Evolutionary conservation across 192 early-diverging fungal species (phyloP), one percentile per base, ranked within the genome.

Genomic region (Rhizoclosmatium globosum): DNA sequence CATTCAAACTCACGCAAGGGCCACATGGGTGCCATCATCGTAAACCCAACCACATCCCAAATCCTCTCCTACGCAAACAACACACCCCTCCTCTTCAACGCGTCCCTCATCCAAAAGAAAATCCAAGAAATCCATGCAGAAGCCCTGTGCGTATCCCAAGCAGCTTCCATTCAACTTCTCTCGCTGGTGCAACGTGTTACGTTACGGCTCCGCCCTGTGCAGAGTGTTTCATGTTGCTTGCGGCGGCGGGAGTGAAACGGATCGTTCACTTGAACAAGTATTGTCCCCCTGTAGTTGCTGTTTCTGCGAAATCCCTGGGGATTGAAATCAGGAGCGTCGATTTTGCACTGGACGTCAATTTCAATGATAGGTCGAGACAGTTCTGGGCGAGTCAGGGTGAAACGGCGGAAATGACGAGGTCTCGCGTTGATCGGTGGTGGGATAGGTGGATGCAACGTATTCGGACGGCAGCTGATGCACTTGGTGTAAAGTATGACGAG

Each of bases 1-100:
- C 48, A 71, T 48, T 71, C 69, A n/a, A n/a, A 3, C 11, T 71
- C 69, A 48, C 69, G 69, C 69, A 71, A 71, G 41, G 69, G 69
- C 47, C 69, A 71, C 69, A 71, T 71, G 69, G 69, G 42, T 0
- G 45, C 47, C 3, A 9, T 71, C 9, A 9, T 71, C 47, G 69
- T 71, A 4, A 9, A n/a, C 6, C 67, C 67, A 13, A 21, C 11
- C 17, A 21, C 42, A 9, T 38, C 47, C 56, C 4, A 4, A 43
- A 38, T 71, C 15, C 3, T 71, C 41, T 4, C 69, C 4, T 71
- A 53, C 56, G 69, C 69, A 4, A 71, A 71, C 69, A 71, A 71
- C 56, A 71, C 69, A 17, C 69, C 69, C 9, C 47, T 71, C 19
- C 47, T 71, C 11, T 71, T 19, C 19, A 68, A 44, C 67, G 61